Percentiles rank a stretch among this genome's conserved stretches.
Conservation (phyloP, 768 basidiomycete genomes). For the Mycena sanguinolenta region DNA sequence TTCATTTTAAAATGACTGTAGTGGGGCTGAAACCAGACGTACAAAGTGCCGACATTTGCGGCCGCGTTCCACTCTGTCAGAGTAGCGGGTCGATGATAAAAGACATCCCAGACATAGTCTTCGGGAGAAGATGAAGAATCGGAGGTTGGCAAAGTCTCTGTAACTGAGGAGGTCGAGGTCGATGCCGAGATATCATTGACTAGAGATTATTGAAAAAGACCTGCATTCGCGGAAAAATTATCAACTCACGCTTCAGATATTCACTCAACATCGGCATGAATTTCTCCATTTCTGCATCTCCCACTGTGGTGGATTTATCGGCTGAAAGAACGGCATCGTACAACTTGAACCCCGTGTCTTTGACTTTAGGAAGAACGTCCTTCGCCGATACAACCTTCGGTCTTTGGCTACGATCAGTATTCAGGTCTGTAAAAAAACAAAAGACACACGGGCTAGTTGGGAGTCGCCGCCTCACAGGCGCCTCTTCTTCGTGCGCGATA, state of each 20-base stretch:
- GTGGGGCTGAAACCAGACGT: conserved; percentile 40
- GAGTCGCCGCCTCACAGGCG: conserved; percentile 42
- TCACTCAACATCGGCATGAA: conserved; percentile 84
- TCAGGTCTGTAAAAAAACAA: conserved; percentile 12
- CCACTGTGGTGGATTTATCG: conserved; percentile 44
- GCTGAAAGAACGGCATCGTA: conserved; percentile 76
- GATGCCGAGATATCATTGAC: conserved; percentile 43
- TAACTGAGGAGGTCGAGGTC: conserved; percentile 23
- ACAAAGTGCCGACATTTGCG: conserved; percentile 76
- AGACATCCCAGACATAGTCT: conserved; percentile 90
- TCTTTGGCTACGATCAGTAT: conserved; percentile 47
- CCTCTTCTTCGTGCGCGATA: conserved; percentile 49
- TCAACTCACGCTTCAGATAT: conserved; percentile 71
- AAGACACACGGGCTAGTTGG: conserved; percentile 58
- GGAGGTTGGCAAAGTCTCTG: not conserved
- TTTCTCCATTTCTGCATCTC: conserved; percentile 79
- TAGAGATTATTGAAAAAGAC: conserved; percentile 21
- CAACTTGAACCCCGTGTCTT: conserved; percentile 67
- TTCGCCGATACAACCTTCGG: conserved; percentile 69
- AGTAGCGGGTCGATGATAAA: conserved; percentile 77
- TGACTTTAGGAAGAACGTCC: conserved; percentile 53
- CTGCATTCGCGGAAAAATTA: not conserved
- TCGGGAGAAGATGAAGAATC: conserved; percentile 41
- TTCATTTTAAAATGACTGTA: conserved; percentile 1
- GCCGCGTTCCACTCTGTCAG: conserved; percentile 71